phyloP scores from a whole-genome alignment of 2,329 filamentous ascomycete species.

The Curvularia lunata region DNA sequence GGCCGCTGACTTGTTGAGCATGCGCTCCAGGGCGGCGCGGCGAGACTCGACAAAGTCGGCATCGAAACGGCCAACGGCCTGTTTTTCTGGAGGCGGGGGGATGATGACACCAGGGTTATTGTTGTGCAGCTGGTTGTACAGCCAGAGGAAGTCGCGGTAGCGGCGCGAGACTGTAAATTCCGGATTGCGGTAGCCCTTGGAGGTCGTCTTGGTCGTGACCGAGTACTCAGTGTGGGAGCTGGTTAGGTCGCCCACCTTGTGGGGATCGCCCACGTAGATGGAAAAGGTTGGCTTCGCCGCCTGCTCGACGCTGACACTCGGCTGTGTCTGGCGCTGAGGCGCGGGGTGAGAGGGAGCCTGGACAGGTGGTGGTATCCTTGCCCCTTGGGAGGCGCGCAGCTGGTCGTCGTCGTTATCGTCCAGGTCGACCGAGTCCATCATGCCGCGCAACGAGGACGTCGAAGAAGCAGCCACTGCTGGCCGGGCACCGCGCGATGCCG shows the following conservation, averaged over 20 bases:
- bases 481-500: slow-evolving; percentile 56
- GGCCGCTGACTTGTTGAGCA: slow-evolving; percentile 93
- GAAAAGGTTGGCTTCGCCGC: slow-evolving; percentile 90
- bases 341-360: slow-evolving; percentile 58
- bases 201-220: slow-evolving; percentile 93
- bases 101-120: slow-evolving; percentile 96
- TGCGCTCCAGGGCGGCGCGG: slow-evolving; percentile 89
- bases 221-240: slow-evolving; percentile 98
- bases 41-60: slow-evolving; percentile 95
- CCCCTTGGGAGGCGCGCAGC: slow-evolving; percentile 54
- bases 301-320: slow-evolving; percentile 90
- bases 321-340: slow-evolving; percentile 63
- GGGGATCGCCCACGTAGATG: slow-evolving; percentile 92
- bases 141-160: slow-evolving; percentile 97
- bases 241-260: slow-evolving; percentile 96
- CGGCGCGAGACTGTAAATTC: slow-evolving; percentile 93
- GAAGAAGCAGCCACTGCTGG: slow-evolving; percentile 62
- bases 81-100: slow-evolving; percentile 95
- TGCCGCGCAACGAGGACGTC: slow-evolving; percentile 56
- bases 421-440: slow-evolving; percentile 72
- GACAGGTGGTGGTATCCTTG: slow-evolving; percentile 70
- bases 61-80: slow-evolving; percentile 94
- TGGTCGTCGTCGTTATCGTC: slow-evolving; percentile 67
- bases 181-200: slow-evolving; percentile 90
- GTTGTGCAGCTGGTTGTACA: slow-evolving; percentile 91